These are phyloP conservation scores for Trichophyton verrucosum DNA, from an alignment of 2,329 filamentous ascomycete species.

Conservation along the genomic window DNA sequence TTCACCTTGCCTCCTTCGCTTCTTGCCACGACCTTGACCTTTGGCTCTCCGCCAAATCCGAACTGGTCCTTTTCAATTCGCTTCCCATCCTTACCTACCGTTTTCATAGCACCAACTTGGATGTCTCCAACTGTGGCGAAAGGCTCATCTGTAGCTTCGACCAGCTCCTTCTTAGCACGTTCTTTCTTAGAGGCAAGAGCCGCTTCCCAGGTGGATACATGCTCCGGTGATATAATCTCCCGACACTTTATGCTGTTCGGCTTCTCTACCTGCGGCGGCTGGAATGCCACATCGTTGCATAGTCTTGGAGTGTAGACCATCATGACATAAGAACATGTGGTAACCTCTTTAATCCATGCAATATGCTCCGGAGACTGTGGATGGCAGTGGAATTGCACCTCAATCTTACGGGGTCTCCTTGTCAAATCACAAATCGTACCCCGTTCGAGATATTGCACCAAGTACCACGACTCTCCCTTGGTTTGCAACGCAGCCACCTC, in stretches of 20 bases:
- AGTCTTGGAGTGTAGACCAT: constrained; percentile 79
- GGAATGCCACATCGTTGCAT: constrained; percentile 76
- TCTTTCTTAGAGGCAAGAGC: constrained; percentile 19
- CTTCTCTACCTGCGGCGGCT: constrained; percentile 63
- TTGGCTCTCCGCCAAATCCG: constrained; percentile 38
- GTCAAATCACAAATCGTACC: constrained; percentile 83
- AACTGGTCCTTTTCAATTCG: constrained; percentile 47
- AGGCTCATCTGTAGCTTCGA: constrained; percentile 22
- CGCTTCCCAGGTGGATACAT: constrained; percentile 37
- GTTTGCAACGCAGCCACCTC: constrained; percentile 57
- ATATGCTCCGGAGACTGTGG: constrained; percentile 65
- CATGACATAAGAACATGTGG: constrained; percentile 87
- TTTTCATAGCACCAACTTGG: constrained; percentile 44
- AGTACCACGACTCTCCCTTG: constrained; percentile 71
- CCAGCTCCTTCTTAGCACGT: constrained; percentile 22
- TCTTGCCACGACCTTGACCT: constrained; percentile 39
- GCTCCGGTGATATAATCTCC: constrained; percentile 51
- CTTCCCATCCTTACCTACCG: constrained; percentile 44
- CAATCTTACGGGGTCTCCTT: constrained; percentile 65
- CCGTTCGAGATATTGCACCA: constrained; percentile 67
- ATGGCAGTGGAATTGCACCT: constrained; percentile 68
- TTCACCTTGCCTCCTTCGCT: constrained; percentile 51
- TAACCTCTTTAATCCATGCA: constrained; percentile 84
- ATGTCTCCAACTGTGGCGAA: constrained; percentile 44
- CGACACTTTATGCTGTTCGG: constrained; percentile 67